phyloP scores from a whole-genome alignment of 352 stramenopile genomes.

The Chrysophaeum taylorii region DNA sequence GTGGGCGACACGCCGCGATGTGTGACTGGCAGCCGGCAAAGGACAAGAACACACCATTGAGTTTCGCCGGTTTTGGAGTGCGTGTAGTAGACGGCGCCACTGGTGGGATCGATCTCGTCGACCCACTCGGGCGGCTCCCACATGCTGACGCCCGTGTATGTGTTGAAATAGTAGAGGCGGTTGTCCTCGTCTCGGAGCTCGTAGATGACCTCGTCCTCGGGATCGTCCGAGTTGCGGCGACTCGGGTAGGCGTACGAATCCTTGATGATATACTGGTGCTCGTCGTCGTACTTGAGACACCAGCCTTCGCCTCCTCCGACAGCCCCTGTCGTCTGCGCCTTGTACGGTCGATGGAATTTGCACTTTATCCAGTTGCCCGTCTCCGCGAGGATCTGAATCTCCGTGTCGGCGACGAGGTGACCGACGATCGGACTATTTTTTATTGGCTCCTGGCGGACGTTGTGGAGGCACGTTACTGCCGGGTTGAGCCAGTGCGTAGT shows the following conservation, averaged over 20 bases:
- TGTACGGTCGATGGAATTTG: constrained; percentile 23
- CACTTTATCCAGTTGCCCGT: constrained; percentile 33
- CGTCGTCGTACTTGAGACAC: constrained; percentile 21
- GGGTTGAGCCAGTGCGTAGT: constrained; percentile 18
- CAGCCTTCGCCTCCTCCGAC: constrained; percentile 19
- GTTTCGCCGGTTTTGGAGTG: constrained; percentile 31
- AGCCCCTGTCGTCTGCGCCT: constrained; percentile 10
- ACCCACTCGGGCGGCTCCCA: constrained; percentile 35
- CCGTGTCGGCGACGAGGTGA: constrained; percentile 14
- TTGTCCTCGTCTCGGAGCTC: constrained; percentile 33
- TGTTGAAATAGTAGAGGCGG: constrained; percentile 36
- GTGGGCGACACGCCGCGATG: no score
- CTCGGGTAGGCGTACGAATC: constrained; percentile 6
- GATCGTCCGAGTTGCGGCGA: neutral
- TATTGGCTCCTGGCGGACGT: constrained; percentile 29
- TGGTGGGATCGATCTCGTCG: constrained; percentile 27
- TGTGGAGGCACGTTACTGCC: constrained; percentile 25
- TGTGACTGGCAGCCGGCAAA: no score
- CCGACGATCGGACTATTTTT: constrained; percentile 23
- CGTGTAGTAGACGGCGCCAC: constrained; percentile 30
- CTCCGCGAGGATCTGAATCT: constrained; percentile 28
- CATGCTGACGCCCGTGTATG: constrained; percentile 28
- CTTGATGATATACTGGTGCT: neutral
- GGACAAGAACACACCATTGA: no score
- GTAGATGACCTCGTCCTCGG: constrained; percentile 24